Percentiles rank a stretch among this genome's conserved stretches.
phyloP scores from a whole-genome alignment of 768 basidiomycete species.

The Rhodotorula toruloides region DNA sequence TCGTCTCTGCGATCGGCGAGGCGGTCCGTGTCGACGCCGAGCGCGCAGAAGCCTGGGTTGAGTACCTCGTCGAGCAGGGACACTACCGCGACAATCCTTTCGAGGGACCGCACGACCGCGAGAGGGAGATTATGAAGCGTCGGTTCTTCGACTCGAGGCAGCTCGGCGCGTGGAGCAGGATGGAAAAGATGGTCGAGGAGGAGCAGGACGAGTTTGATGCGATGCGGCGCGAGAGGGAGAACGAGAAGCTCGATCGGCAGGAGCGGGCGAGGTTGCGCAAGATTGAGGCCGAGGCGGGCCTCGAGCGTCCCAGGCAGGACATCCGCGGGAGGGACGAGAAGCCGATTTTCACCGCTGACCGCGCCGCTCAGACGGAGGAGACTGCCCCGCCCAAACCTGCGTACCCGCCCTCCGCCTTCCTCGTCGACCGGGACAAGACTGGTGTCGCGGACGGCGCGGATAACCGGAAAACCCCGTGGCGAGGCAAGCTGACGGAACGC shows the following conservation, averaged over 20 bases:
- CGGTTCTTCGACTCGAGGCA: conserved; percentile 8
- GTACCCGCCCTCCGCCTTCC: no score
- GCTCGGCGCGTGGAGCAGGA: conserved; percentile 13
- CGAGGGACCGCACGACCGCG: not conserved
- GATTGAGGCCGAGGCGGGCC: not conserved
- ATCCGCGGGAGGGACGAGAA: not conserved
- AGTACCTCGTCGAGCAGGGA: not conserved
- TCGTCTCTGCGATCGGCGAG: conserved; percentile 23
- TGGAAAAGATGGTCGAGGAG: conserved; percentile 31
- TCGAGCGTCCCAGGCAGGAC: not conserved
- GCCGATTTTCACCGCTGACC: no score
- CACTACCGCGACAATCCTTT: no score
- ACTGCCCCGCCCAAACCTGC: no score
- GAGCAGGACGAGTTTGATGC: not conserved
- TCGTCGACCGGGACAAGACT: no score
- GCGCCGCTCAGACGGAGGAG: no score
- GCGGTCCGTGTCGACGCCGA: conserved; percentile 19
- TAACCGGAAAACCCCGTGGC: not conserved
- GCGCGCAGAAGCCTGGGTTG: conserved; percentile 13
- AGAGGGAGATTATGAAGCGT: not conserved
- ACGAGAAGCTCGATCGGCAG: not conserved
- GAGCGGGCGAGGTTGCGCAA: not conserved
- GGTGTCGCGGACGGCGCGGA: no score
- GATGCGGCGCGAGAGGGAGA: not conserved
- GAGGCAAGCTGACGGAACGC: not conserved